Percentiles rank a stretch among this genome's conserved stretches.
Evolutionary conservation across 169 alveolate genomes (phyloP).

Genomic region (Plasmodium vinckei): DNA sequence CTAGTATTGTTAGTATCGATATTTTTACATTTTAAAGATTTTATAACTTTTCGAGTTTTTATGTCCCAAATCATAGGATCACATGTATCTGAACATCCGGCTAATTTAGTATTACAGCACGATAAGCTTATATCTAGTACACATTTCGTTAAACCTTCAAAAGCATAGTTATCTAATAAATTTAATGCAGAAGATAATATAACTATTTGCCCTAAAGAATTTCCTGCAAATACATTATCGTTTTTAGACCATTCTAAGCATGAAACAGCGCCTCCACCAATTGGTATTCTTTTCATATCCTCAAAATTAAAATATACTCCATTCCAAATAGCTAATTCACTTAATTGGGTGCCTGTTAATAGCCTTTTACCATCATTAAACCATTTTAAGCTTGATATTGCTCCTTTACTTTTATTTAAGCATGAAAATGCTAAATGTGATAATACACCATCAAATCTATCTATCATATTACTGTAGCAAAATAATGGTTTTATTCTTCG

Average conservation of each 20-base stretch:
- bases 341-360: constrained; percentile 91
- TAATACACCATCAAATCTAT: constrained; percentile 65
- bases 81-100: constrained; percentile 87
- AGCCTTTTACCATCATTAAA: constrained; percentile 90
- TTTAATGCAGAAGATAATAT: constrained; percentile 86
- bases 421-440: constrained; percentile 57
- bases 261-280: constrained; percentile 87
- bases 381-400: constrained; percentile 80
- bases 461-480: constrained; percentile 73
- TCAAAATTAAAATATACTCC: constrained; percentile 89
- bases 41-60: constrained; percentile 78
- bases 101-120: constrained; percentile 81
- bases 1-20: constrained; percentile 84
- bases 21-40: constrained; percentile 79
- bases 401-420: constrained; percentile 69
- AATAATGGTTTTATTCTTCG: constrained; percentile 56
- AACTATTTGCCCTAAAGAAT: constrained; percentile 87
- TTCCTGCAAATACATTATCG: constrained; percentile 86
- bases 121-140: constrained; percentile 84
- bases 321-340: constrained; percentile 90
- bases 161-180: constrained; percentile 82
- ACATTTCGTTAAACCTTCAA: constrained; percentile 84
- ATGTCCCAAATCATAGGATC: constrained; percentile 88
- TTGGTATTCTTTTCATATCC: constrained; percentile 90
- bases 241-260: constrained; percentile 86